Conservation (phyloP, 495 filamentous ascomycete species). For the Geoglossum glabrum region DNA sequence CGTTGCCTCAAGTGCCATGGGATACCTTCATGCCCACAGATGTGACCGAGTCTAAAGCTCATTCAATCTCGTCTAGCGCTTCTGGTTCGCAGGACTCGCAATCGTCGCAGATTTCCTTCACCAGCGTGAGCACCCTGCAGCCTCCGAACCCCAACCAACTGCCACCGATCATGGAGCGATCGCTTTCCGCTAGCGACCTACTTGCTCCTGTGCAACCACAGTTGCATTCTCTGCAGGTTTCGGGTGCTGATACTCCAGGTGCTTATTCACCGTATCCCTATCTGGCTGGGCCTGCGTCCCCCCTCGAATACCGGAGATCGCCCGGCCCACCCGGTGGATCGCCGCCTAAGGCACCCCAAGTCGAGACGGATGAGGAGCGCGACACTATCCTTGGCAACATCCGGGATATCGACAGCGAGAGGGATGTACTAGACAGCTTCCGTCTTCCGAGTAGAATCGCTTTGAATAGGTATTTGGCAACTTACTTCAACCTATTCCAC, state of each 20-base stretch:
- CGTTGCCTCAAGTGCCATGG: constrained; percentile 77
- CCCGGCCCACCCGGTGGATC: constrained; percentile 29
- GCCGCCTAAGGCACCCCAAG: constrained; percentile 18
- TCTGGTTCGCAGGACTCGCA: constrained; percentile 49
- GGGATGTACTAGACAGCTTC: constrained; percentile 73
- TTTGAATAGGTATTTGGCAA: constrained; percentile 76
- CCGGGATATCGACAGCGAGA: constrained; percentile 53
- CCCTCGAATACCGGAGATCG: constrained; percentile 46
- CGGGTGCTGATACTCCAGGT: constrained; percentile 56
- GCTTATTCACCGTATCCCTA: constrained; percentile 60
- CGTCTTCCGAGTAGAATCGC: constrained; percentile 57
- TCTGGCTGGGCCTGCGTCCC: constrained; percentile 52
- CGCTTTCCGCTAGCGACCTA: constrained; percentile 31
- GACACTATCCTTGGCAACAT: constrained; percentile 71
- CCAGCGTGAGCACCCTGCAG: constrained; percentile 29
- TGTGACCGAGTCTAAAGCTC: constrained; percentile 43
- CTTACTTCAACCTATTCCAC: constrained; percentile 94
- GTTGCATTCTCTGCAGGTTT: constrained; percentile 45
- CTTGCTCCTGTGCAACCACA: constrained; percentile 38
- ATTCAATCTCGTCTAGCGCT: constrained; percentile 40
- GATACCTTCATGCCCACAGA: constrained; percentile 53
- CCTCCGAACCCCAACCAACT: constrained; percentile 34
- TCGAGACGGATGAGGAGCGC: constrained; percentile 57
- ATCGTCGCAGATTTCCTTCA: constrained; percentile 32
- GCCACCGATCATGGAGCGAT: constrained; percentile 46